A percentile compares a stretch with the other conserved stretches of the same genome.
phyloP scores from a whole-genome alignment of 257 asterid genomes.

The Salvia hispanica region DNA sequence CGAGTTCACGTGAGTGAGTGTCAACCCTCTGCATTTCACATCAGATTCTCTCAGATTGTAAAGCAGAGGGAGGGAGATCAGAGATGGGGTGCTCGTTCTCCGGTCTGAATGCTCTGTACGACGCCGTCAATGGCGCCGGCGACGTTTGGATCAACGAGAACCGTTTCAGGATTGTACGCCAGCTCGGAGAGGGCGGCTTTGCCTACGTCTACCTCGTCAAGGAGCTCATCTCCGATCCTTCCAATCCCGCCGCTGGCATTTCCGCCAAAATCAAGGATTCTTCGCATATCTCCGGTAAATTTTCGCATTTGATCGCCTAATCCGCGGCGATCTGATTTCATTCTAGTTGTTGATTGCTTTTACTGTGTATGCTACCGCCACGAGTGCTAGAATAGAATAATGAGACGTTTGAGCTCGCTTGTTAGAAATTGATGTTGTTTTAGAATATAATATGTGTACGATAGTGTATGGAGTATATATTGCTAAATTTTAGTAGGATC shows the following conservation, averaged over 20 bases:
- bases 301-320: constrained; percentile 23
- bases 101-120: constrained; percentile 86
- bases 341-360: constrained; percentile 17
- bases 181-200: constrained; percentile 98
- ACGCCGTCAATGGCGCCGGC: constrained; percentile 79
- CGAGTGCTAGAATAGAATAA: neutral
- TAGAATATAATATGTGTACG: constrained; percentile 6
- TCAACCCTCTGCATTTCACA: no score
- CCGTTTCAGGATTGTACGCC: constrained; percentile 80
- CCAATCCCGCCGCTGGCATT: constrained; percentile 55
- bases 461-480: neutral
- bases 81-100: constrained; percentile 96
- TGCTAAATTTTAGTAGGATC: constrained; percentile 21
- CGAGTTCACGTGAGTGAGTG: constrained; percentile 28
- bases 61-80: neutral
- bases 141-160: constrained; percentile 99
- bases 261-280: constrained; percentile 79
- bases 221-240: constrained; percentile 74
- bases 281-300: constrained; percentile 75
- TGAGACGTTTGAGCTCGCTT: neutral
- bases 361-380: neutral
- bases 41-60: constrained; percentile 24
- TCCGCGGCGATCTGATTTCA: constrained; percentile 28
- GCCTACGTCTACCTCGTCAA: constrained; percentile 90
- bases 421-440: constrained; percentile 4